These are phyloP conservation scores for Pseudogymnoascus sp. DNA, from an alignment of 2,329 filamentous ascomycete species.

Conservation along the genomic window DNA sequence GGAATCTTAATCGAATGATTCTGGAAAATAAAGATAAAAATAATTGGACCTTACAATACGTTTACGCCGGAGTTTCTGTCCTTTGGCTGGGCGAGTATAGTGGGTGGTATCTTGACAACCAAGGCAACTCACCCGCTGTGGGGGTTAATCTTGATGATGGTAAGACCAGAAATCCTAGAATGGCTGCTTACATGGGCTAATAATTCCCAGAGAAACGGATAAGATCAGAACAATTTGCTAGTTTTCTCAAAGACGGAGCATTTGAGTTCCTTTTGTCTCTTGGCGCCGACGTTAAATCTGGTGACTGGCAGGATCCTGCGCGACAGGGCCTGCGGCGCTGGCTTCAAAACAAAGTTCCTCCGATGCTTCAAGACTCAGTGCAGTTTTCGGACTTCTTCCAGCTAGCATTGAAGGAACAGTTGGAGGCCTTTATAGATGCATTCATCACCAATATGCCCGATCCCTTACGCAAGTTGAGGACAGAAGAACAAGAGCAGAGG, in stretches of 20 bases:
- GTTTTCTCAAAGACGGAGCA: constrained; percentile 76
- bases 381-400: constrained; percentile 67
- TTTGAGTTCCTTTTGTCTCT: constrained; percentile 87
- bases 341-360: constrained; percentile 70
- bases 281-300: constrained; percentile 69
- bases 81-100: constrained; percentile 95
- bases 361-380: constrained; percentile 58
- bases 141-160: constrained; percentile 56
- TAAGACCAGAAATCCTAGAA: constrained; percentile 23
- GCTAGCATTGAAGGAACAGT: constrained; percentile 62
- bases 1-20: constrained; percentile 60
- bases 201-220: constrained; percentile 52
- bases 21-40: constrained; percentile 58
- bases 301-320: constrained; percentile 82
- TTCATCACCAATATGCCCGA: constrained; percentile 96
- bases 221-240: constrained; percentile 64
- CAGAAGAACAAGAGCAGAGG: constrained; percentile 83
- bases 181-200: constrained; percentile 10
- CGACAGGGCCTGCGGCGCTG: constrained; percentile 74
- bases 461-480: constrained; percentile 73
- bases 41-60: constrained; percentile 62
- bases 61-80: constrained; percentile 69
- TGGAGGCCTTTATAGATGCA: constrained; percentile 82
- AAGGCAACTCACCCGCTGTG: constrained; percentile 48
- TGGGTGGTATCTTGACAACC: constrained; percentile 72